Percentiles rank a stretch among this genome's conserved stretches.
phyloP scores from a whole-genome alignment of 305 asterid genomes.

The Fraxinus latifolia region DNA sequence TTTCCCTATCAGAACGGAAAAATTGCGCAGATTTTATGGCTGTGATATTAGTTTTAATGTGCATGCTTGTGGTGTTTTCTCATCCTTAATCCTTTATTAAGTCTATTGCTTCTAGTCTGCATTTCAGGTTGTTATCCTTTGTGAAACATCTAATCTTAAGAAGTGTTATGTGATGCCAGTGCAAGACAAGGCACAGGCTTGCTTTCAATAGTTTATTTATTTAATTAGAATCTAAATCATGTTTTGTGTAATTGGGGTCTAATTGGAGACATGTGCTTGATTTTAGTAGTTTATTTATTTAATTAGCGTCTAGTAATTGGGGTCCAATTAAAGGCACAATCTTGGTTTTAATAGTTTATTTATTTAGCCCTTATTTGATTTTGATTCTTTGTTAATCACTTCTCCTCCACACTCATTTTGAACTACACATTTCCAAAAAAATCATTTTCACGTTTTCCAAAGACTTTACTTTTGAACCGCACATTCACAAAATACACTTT shows the following conservation, averaged over 20 bases:
- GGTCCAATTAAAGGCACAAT: not conserved
- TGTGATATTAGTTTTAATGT: not conserved
- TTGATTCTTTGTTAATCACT: not conserved
- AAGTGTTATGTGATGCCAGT: not conserved
- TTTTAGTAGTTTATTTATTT: not conserved
- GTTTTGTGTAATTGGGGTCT: not conserved
- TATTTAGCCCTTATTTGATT: not conserved
- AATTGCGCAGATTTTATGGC: not conserved
- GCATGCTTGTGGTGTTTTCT: not conserved
- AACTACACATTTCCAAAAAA: not conserved
- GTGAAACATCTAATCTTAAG: not conserved
- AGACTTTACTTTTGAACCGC: not conserved
- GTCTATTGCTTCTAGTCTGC: not conserved
- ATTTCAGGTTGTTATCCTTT: not conserved
- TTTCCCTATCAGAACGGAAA: not conserved
- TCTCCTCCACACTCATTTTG: not conserved
- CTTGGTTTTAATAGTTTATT: not conserved
- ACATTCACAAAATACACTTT: not conserved
- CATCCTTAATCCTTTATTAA: not conserved
- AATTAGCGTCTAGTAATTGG: not conserved
- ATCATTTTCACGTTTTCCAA: not conserved
- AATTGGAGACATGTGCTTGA: not conserved
- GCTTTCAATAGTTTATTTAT: not conserved
- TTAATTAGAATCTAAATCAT: not conserved
- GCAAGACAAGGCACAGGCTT: not conserved